These are phyloP conservation scores for Aspergillus biplanus DNA, from an alignment of 495 filamentous ascomycete species.

Conservation along the genomic window DNA sequence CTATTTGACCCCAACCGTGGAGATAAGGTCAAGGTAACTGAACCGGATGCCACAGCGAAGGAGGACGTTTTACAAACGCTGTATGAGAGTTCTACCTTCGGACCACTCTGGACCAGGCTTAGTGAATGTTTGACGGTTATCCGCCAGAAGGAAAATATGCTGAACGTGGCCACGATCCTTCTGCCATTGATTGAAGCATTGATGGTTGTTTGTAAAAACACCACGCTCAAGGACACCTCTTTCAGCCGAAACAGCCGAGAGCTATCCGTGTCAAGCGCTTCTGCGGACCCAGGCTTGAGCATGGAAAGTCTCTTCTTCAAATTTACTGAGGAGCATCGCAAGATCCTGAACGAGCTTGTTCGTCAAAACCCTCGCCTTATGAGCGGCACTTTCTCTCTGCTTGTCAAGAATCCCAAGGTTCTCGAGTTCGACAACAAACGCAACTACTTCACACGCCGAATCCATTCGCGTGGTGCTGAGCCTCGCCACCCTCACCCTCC, in stretches of 20 bases:
- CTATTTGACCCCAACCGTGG: slow-evolving; percentile 77
- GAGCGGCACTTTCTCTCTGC: slow-evolving; percentile 92
- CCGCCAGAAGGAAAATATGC: slow-evolving; percentile 86
- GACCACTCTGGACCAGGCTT: slow-evolving; percentile 88
- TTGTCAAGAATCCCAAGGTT: slow-evolving; percentile 98
- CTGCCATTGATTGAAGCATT: slow-evolving; percentile 91
- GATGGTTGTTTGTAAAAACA: slow-evolving; percentile 99
- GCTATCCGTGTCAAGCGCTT: slow-evolving; percentile 73
- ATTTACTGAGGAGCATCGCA: slow-evolving; percentile 97
- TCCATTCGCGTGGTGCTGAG: slow-evolving; percentile 75
- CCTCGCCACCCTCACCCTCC: slow-evolving; percentile 70
- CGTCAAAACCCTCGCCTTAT: slow-evolving; percentile 96
- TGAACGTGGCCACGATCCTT: slow-evolving; percentile 95
- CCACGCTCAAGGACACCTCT: slow-evolving; percentile 72
- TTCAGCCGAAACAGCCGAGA: slow-evolving; percentile 65
- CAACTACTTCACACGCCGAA: slow-evolving; percentile 94
- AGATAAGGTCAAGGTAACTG: slow-evolving; percentile 57
- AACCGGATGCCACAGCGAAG: slow-evolving; percentile 57
- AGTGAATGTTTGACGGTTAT: slow-evolving; percentile 89
- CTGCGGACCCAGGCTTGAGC: slow-evolving; percentile 66
- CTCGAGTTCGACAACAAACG: slow-evolving; percentile 99
- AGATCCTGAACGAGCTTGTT: slow-evolving; percentile 97
- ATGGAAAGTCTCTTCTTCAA: slow-evolving; percentile 96
- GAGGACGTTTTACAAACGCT: slow-evolving; percentile 84
- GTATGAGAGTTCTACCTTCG: slow-evolving; percentile 90